Base-by-base conservation (phyloP, 2,329 filamentous ascomycete genomes). In the Rutstroemia sp. region DNA sequence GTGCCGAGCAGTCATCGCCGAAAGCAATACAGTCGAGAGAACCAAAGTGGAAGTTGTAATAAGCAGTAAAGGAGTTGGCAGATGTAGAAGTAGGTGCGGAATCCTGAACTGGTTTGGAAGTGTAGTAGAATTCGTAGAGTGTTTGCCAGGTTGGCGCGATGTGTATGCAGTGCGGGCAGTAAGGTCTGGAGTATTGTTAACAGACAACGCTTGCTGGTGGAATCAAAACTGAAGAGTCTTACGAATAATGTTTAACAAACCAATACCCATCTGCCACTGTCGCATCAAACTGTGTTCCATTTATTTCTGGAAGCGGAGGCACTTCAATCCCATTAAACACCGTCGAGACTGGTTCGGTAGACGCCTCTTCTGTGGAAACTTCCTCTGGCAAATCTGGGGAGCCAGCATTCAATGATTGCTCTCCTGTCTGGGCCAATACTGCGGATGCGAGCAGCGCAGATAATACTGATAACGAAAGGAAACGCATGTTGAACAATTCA, bases 131-230 rank as follows among this genome's bases (percentile, higher is more conserved):
- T 74, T 99, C 94, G 77, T 97, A 96, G 14, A 92, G 73, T 5
- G 92, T 96, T 73, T 97, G 91, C 78, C 84, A 96, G 51, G 83
- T 86, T 7, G 94, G 94, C 52, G 89, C 90, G 67, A 90, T 88
- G 21, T 61, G 56, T 23, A 63, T 51, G 52, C 67, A 69, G 57
- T 69, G 67, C 40, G 58, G 56, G 50, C 67, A 69, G 39, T 63
- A 69, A 27, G 67, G 67, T 59, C 67, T 69, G 42, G 39, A 19
- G 21, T 42, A 44, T 39, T 39, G 19, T 51, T 19, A 48, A 45
- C 48, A 30, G 19, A n/a, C 16, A 14, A 36, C 16, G 6, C n/a
- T 34, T 39, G 14, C 19, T 16, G 17, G 14, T 14, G 2, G 16
- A 8, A 36, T n/a, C 6, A 19, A 9, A 19, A 54, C 6, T 8